A percentile compares a stretch with the other conserved stretches of the same genome.
Conservation (phyloP, 1,284 basidiomycete genomes). For the Cutaneotrichosporon sp. region DNA sequence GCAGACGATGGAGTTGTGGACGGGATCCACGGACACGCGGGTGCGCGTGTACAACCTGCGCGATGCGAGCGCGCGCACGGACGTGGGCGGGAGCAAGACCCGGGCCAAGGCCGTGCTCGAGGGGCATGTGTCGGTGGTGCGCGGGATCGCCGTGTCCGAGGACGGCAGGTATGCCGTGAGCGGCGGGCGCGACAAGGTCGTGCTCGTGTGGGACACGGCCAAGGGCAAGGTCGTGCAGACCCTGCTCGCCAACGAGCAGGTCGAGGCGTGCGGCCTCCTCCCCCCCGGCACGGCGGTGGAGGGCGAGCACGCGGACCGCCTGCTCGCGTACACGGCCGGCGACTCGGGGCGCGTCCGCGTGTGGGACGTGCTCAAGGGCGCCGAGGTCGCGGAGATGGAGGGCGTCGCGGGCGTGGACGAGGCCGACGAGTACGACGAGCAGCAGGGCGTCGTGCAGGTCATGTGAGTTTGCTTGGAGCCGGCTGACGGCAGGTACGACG, state of each 20-base stretch:
- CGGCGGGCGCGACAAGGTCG: conserved; percentile 86
- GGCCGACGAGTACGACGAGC: conserved; percentile 69
- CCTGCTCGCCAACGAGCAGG: conserved; percentile 79
- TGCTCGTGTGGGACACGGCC: conserved; percentile 73
- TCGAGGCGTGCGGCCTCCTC: conserved; percentile 75
- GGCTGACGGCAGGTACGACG: conserved; percentile 63
- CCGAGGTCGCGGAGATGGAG: conserved; percentile 63
- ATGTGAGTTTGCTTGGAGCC: conserved; percentile 29
- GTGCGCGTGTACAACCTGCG: conserved; percentile 88
- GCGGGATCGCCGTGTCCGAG: conserved; percentile 77
- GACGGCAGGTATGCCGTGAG: conserved; percentile 86
- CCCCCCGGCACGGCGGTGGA: conserved; percentile 52
- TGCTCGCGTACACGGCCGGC: conserved; percentile 82
- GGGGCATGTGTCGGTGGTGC: conserved; percentile 86
- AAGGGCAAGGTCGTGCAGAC: conserved; percentile 76
- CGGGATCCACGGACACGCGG: conserved; percentile 82
- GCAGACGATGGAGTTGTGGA: conserved; percentile 73
- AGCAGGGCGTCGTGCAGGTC: conserved; percentile 52
- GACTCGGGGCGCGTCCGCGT: conserved; percentile 79
- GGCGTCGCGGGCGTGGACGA: conserved; percentile 57
- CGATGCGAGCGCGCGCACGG: conserved; percentile 61
- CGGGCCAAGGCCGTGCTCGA: conserved; percentile 79
- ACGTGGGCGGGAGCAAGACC: conserved; percentile 54
- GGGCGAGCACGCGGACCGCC: conserved; percentile 40
- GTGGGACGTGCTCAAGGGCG: conserved; percentile 75